Percentiles rank a stretch among this genome's conserved stretches.
Evolutionary conservation across 2,329 filamentous ascomycete genomes (phyloP).

Genomic region (Fusarium sp.): DNA sequence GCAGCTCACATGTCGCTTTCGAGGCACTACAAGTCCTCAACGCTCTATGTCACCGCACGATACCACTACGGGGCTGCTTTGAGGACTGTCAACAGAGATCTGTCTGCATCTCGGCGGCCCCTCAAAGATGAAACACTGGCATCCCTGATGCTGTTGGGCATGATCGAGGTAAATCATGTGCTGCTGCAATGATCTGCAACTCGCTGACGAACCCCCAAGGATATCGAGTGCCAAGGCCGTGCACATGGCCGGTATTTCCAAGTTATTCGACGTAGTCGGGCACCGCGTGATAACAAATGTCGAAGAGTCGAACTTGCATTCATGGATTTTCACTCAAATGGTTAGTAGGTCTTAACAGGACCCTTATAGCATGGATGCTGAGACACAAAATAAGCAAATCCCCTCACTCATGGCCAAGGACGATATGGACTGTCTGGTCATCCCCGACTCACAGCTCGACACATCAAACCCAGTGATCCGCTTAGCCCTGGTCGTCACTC

Average conservation of each 20-base stretch:
- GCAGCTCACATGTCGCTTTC: slow-evolving; percentile 25
- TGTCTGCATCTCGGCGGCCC: slow-evolving; percentile 8
- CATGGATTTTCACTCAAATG: slow-evolving; percentile 26
- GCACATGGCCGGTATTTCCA: slow-evolving; percentile 27
- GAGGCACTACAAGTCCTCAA: slow-evolving; percentile 27
- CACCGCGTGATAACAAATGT: slow-evolving; percentile 9
- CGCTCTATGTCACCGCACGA: slow-evolving; percentile 22
- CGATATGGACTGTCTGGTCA: slow-evolving; percentile 12
- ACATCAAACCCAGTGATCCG: slow-evolving; percentile 3
- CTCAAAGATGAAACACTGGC: slow-evolving; percentile 22
- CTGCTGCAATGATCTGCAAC: not conserved
- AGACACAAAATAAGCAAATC: slow-evolving; percentile 21
- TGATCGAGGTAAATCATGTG: slow-evolving; percentile 20
- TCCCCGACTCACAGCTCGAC: slow-evolving; percentile 8
- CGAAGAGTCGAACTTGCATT: not conserved
- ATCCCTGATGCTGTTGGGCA: slow-evolving; percentile 27
- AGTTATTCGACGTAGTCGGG: slow-evolving; percentile 21
- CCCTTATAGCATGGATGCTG: not conserved
- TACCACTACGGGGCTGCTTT: slow-evolving; percentile 20
- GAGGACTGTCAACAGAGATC: slow-evolving; percentile 21
- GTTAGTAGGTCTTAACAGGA: slow-evolving; percentile 11
- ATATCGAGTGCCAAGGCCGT: slow-evolving; percentile 28
- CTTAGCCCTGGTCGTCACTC: slow-evolving; percentile 15
- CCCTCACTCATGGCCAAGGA: slow-evolving; percentile 10
- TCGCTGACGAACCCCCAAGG: slow-evolving; percentile 8